These are phyloP conservation scores for Solanum habrochaites DNA, from an alignment of 257 asterid species.

Conservation along the genomic window DNA sequence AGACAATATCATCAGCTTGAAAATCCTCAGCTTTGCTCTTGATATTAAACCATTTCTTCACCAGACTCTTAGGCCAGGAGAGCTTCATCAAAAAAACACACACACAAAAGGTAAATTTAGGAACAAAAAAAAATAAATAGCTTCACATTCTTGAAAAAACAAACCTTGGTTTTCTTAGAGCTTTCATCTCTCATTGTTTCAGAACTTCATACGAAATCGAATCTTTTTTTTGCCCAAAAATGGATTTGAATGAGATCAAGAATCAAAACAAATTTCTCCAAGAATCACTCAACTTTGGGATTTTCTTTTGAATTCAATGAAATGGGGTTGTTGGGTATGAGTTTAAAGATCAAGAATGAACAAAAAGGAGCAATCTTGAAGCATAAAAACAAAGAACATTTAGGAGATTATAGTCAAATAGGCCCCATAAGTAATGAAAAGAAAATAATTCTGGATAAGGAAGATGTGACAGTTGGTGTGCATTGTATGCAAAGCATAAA, in stretches of 20 bases:
- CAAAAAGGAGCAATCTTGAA: background rate
- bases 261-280: background rate
- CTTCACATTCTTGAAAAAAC: conserved; percentile 5
- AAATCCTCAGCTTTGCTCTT: conserved; percentile 74
- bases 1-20: conserved; percentile 79
- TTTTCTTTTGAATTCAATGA: background rate
- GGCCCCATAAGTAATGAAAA: conserved; percentile 11
- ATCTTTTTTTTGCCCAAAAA: background rate
- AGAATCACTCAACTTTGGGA: conserved; percentile 1
- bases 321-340: background rate
- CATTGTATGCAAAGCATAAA: conserved; percentile 15
- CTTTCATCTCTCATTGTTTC: conserved; percentile 83
- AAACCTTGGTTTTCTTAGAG: conserved; percentile 83
- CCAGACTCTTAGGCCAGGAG: conserved; percentile 85
- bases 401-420: background rate
- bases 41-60: conserved; percentile 95
- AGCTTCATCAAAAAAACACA: conserved; percentile 26
- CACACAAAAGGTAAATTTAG: conserved; percentile 19
- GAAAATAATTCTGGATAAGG: conserved; percentile 10
- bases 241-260: background rate
- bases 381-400: background rate
- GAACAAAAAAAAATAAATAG: conserved; percentile 13
- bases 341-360: conserved; percentile 1
- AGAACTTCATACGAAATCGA: conserved; percentile 45
- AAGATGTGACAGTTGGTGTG: conserved; percentile 17